Evolutionary conservation across 805 yeast species (phyloP).

Genomic region (Saccharomycopsis javanensis): DNA sequence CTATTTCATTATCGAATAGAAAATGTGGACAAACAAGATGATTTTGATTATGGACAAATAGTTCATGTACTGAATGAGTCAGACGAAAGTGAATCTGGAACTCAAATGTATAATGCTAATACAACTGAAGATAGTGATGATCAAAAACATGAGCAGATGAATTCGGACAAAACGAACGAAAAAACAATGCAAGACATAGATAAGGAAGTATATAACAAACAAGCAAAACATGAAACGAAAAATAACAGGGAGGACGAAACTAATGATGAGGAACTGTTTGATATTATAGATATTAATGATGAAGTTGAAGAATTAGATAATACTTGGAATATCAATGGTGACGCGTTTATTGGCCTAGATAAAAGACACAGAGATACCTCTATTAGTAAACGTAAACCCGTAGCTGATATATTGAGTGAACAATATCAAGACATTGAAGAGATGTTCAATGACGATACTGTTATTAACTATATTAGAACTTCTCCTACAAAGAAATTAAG

Average conservation of each 20-base stretch:
- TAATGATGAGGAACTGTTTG: neutral
- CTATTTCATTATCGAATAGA: too few species aligned
- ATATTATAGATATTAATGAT: neutral
- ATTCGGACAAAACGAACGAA: too few species aligned
- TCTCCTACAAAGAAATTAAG: neutral
- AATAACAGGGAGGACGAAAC: neutral
- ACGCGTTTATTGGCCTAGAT: neutral
- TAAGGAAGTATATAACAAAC: neutral
- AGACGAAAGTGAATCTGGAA: too few species aligned
- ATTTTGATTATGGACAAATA: too few species aligned
- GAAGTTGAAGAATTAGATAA: neutral
- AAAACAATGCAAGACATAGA: too few species aligned
- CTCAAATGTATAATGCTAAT: too few species aligned
- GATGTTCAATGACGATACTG: slow-evolving; percentile 5
- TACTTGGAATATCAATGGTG: too few species aligned
- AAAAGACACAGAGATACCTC: neutral
- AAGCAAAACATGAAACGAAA: neutral
- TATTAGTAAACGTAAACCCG: neutral
- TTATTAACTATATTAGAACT: neutral
- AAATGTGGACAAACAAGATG: too few species aligned
- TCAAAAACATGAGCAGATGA: too few species aligned
- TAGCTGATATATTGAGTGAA: neutral
- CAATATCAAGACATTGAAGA: neutral
- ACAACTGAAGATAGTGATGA: too few species aligned
- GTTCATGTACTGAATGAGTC: too few species aligned